Percentiles rank a stretch among this genome's conserved stretches.
These are phyloP conservation scores for Comarum palustre DNA, from an alignment of 306 rosid species.

Conservation along the genomic window DNA sequence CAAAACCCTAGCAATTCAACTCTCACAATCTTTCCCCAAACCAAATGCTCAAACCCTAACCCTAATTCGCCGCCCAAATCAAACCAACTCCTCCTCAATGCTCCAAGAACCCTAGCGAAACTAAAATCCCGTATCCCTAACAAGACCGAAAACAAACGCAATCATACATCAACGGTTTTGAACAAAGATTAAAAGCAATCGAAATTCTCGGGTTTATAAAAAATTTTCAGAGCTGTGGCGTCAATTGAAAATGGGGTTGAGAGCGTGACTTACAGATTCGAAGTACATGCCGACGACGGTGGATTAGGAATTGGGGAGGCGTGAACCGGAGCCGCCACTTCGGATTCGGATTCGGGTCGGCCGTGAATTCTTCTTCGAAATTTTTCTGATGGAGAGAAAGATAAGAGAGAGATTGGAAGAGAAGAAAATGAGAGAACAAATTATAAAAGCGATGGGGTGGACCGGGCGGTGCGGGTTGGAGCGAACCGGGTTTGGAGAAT, in stretches of 20 bases:
- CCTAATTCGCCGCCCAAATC: conserved; percentile 35
- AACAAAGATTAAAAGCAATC: conserved; percentile 21
- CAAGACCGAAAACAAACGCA: conserved; percentile 13
- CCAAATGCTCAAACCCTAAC: conserved; percentile 56
- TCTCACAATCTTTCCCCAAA: conserved; percentile 4
- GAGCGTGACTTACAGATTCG: conserved; percentile 48
- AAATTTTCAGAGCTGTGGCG: not conserved
- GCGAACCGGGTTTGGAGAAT: not conserved
- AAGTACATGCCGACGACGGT: conserved; percentile 12
- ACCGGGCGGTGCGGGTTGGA: not conserved
- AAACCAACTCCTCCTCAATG: conserved; percentile 34
- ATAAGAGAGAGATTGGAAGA: conserved; percentile 27
- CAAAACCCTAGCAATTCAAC: conserved; percentile 39
- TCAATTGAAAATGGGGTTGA: conserved; percentile 29
- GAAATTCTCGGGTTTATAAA: conserved; percentile 13
- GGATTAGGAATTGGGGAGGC: conserved; percentile 21
- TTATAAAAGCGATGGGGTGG: conserved; percentile 18
- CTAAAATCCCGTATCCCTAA: conserved; percentile 37
- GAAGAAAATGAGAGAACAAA: conserved; percentile 26
- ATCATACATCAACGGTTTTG: conserved; percentile 29
- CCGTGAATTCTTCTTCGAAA: conserved; percentile 34
- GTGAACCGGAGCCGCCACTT: conserved; percentile 38
- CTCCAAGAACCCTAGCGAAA: conserved; percentile 68
- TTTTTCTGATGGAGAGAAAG: conserved; percentile 36
- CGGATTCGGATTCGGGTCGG: conserved; percentile 41